Conservation (phyloP, 345 rosid genomes). For the Brassica nigra region DNA sequence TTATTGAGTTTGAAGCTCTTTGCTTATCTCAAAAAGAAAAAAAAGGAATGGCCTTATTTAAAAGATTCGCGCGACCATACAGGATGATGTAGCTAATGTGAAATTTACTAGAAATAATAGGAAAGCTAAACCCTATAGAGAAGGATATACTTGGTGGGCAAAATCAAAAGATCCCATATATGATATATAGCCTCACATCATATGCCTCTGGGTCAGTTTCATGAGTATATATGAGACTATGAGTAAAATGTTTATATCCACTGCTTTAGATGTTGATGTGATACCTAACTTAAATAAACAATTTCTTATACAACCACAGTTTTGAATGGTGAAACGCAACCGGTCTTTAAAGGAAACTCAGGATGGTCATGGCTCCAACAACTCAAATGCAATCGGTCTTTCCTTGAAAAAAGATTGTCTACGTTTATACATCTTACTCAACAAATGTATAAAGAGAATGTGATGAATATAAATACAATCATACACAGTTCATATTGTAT, state of each 20-base stretch:
- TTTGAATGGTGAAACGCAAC: constrained; percentile 5
- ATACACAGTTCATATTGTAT: background rate
- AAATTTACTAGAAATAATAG: constrained; percentile 4
- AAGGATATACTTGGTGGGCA: background rate
- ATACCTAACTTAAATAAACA: constrained; percentile 12
- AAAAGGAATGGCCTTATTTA: background rate
- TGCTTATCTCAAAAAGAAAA: background rate
- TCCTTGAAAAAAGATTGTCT: background rate
- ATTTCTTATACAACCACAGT: constrained; percentile 7
- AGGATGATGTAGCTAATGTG: constrained; percentile 1
- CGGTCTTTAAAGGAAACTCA: background rate
- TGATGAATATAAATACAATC: background rate
- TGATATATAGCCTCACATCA: constrained; percentile 2
- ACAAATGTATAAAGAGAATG: background rate
- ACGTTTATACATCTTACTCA: background rate
- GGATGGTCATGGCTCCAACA: background rate
- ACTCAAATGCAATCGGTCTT: background rate
- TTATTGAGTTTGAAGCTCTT: background rate
- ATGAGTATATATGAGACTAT: background rate
- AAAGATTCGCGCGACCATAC: constrained; percentile 19
- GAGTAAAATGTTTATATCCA: background rate
- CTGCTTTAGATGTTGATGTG: constrained; percentile 14
- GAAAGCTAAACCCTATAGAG: constrained; percentile 11
- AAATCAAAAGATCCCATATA: background rate
- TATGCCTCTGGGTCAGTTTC: constrained; percentile 20